Evolutionary conservation across 208 protist genomes (phyloP).

Genomic region (Leishmania guyanensis): DNA sequence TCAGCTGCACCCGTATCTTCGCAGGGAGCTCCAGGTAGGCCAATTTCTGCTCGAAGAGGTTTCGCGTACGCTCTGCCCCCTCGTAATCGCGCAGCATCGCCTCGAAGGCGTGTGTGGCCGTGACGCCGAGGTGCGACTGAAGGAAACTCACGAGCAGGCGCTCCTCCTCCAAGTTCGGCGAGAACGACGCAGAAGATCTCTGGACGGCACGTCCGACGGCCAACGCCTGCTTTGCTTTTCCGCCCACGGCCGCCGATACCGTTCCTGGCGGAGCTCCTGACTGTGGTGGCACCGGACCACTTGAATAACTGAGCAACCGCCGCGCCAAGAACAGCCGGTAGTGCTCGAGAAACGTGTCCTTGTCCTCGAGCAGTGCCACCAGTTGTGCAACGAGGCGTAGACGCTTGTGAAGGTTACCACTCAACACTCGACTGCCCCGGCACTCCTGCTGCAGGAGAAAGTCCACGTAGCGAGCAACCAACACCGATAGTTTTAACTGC

Average conservation of each 20-base stretch:
- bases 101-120: constrained; percentile 46
- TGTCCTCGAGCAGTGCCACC: constrained; percentile 55
- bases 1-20: constrained; percentile 40
- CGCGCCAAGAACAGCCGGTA: constrained; percentile 51
- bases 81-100: constrained; percentile 76
- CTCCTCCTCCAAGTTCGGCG: constrained; percentile 48
- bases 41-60: constrained; percentile 34
- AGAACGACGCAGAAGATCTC: neutral
- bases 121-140: constrained; percentile 44
- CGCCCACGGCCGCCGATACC: neutral
- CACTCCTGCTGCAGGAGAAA: constrained; percentile 33
- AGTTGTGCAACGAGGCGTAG: constrained; percentile 38
- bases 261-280: neutral
- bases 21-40: constrained; percentile 26
- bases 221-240: neutral
- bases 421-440: constrained; percentile 21
- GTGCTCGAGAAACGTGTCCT: constrained; percentile 68
- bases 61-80: constrained; percentile 24
- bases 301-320: constrained; percentile 42
- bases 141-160: constrained; percentile 52
- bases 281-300: neutral
- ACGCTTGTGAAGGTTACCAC: constrained; percentile 17
- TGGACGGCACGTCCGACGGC: neutral
- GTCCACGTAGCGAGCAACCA: constrained; percentile 61
- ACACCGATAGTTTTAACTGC: constrained; percentile 35